These are phyloP conservation scores for Arctium minus DNA, from an alignment of 129 eudicot genomes.

Conservation along the genomic window DNA sequence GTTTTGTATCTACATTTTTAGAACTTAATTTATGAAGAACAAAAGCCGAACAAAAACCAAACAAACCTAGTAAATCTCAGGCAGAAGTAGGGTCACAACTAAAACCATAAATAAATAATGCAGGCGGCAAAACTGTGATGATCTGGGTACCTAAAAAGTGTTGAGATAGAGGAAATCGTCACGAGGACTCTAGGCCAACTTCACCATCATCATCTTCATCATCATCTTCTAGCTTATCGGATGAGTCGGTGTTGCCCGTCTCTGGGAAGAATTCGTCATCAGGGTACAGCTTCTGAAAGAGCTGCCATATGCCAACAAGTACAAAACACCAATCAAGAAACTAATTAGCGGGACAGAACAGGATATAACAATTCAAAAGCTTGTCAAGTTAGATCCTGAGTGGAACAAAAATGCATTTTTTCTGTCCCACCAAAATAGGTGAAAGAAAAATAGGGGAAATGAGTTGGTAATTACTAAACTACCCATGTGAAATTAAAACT, in stretches of 20 bases:
- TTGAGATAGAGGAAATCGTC: not conserved
- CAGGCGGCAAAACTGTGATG: not conserved
- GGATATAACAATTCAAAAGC: no score
- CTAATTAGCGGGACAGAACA: not conserved
- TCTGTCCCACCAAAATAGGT: no score
- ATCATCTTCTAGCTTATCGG: slow-evolving; percentile 43
- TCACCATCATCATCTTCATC: no score
- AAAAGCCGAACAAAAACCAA: not conserved
- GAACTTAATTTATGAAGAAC: no score
- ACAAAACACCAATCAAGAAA: not conserved
- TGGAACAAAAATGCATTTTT: no score
- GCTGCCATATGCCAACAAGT: slow-evolving; percentile 31
- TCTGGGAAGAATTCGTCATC: slow-evolving; percentile 65
- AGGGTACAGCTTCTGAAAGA: slow-evolving; percentile 64
- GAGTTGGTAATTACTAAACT: not conserved
- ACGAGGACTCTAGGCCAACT: slow-evolving; percentile 26
- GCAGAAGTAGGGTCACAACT: not conserved
- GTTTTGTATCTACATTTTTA: not conserved
- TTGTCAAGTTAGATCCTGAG: no score
- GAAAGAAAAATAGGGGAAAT: not conserved
- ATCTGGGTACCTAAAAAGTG: not conserved
- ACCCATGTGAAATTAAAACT: not conserved
- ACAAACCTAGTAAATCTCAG: not conserved
- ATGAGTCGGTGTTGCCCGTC: slow-evolving; percentile 30
- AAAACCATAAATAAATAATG: not conserved